phyloP scores from a whole-genome alignment of 108 stramenopile species.

The Craspedostauros australis region DNA sequence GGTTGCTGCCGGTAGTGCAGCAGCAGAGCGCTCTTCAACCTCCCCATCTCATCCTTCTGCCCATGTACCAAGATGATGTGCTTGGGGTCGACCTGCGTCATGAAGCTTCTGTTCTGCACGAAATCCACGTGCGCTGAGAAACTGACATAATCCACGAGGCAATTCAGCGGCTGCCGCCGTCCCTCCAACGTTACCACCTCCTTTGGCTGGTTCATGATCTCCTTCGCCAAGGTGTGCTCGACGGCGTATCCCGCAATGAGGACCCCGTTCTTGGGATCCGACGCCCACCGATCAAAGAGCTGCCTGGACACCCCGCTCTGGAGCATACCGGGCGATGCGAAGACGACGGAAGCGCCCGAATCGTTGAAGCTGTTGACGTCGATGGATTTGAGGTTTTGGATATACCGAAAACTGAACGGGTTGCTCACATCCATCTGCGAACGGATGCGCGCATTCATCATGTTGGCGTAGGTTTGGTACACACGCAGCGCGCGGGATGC shows the following conservation, averaged over 20 bases:
- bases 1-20: slow-evolving; percentile 73
- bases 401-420: slow-evolving; percentile 86
- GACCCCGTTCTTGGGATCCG: slow-evolving; percentile 93
- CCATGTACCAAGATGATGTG: slow-evolving; percentile 98
- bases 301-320: slow-evolving; percentile 93
- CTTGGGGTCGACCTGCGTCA: slow-evolving; percentile 77
- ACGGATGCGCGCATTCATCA: slow-evolving; percentile 96
- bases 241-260: slow-evolving; percentile 98
- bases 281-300: slow-evolving; percentile 96
- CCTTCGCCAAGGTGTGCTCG: slow-evolving; percentile 97
- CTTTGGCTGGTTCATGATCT: slow-evolving; percentile 90
- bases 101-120: slow-evolving; percentile 91
- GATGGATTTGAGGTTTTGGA: slow-evolving; percentile 84
- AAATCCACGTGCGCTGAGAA: slow-evolving; percentile 99
- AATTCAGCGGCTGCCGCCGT: slow-evolving; percentile 83
- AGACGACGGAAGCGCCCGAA: slow-evolving; percentile 91
- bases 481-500: slow-evolving; percentile 91
- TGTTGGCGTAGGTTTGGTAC: slow-evolving; percentile 97
- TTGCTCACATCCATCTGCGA: slow-evolving; percentile 92
- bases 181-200: slow-evolving; percentile 95
- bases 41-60: slow-evolving; percentile 93
- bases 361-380: slow-evolving; percentile 88
- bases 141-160: slow-evolving; percentile 91
- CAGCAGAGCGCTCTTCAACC: slow-evolving; percentile 80
- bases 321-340: slow-evolving; percentile 98